phyloP scores from a whole-genome alignment of 1,139 yeast species.

The Saccharomyces hybrid region DNA sequence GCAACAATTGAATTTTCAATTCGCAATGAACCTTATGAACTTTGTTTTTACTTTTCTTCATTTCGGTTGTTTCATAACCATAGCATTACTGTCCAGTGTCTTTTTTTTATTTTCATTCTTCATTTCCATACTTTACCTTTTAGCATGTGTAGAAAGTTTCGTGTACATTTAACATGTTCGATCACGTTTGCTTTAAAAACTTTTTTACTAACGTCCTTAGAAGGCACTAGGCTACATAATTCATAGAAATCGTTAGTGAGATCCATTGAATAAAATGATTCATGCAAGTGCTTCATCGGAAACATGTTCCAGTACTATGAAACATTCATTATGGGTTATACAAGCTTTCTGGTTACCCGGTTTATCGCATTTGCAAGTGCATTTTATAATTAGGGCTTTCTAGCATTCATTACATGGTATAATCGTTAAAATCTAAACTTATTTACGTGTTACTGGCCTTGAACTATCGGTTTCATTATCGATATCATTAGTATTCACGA shows the following conservation, averaged over 20 bases:
- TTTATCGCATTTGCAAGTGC: too few species aligned
- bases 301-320: too few species aligned
- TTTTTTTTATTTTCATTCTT: background rate
- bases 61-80: background rate
- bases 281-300: too few species aligned
- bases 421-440: too few species aligned
- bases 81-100: background rate
- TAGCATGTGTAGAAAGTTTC: background rate
- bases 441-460: background rate
- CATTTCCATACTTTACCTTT: background rate
- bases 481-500: background rate
- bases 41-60: background rate
- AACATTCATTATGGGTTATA: too few species aligned
- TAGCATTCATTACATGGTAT: too few species aligned
- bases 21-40: background rate
- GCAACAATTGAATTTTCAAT: background rate
- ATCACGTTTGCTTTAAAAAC: too few species aligned
- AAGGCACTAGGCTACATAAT: background rate
- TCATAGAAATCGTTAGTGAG: too few species aligned
- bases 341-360: too few species aligned
- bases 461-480: background rate
- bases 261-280: too few species aligned
- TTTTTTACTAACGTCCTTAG: too few species aligned
- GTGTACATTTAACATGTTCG: background rate
- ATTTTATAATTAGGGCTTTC: too few species aligned